These are phyloP conservation scores for Isatis tinctoria DNA, from an alignment of 345 rosid species.

Conservation along the genomic window DNA sequence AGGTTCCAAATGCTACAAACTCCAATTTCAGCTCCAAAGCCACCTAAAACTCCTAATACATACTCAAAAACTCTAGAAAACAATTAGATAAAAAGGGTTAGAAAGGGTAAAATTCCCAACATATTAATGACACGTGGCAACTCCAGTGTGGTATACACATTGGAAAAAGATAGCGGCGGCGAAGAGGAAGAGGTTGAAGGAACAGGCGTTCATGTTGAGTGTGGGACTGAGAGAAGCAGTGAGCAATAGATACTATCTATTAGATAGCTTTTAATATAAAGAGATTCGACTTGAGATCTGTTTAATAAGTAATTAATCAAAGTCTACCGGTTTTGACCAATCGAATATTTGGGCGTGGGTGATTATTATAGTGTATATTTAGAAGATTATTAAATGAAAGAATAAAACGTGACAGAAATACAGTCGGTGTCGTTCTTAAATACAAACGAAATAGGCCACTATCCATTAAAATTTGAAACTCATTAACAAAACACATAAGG, in stretches of 20 bases:
- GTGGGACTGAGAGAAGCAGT: neutral
- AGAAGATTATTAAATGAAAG: neutral
- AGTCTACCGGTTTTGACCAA: neutral
- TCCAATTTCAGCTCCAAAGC: too few relatives aligned
- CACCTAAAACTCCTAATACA: too few relatives aligned
- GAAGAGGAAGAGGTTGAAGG: neutral
- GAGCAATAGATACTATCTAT: too few relatives aligned
- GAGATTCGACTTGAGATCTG: neutral
- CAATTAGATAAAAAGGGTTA: too few relatives aligned
- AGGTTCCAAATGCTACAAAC: too few relatives aligned
- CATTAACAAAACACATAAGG: too few relatives aligned
- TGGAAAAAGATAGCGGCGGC: neutral
- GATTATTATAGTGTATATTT: neutral
- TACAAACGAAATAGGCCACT: neutral
- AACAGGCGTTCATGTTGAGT: neutral
- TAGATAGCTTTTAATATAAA: neutral
- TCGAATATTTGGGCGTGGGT: neutral
- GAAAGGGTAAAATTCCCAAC: too few relatives aligned
- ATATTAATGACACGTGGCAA: neutral
- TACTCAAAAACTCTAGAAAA: too few relatives aligned
- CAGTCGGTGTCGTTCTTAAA: neutral
- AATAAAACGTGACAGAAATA: neutral
- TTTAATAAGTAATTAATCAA: neutral
- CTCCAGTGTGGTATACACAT: neutral
- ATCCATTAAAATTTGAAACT: too few relatives aligned